Evolutionary conservation across 768 basidiomycete species (phyloP).

Genomic region (Lactarius vividus): DNA sequence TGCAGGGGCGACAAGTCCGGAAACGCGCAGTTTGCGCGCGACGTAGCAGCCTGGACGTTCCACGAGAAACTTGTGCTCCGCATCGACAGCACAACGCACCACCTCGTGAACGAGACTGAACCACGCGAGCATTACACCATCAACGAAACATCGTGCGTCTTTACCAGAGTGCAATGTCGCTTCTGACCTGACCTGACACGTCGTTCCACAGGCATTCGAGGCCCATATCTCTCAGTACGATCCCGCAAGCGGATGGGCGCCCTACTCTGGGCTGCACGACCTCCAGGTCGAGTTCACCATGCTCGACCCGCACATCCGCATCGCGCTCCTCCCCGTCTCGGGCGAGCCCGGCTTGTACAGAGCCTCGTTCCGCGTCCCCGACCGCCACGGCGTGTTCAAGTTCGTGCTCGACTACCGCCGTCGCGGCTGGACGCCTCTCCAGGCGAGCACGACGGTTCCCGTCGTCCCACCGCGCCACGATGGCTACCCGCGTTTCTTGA

Average conservation of each 20-base stretch:
- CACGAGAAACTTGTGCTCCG: constrained; percentile 80
- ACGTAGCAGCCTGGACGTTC: constrained; percentile 88
- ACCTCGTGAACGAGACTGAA: constrained; percentile 58
- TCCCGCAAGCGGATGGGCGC: constrained; percentile 58
- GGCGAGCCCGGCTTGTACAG: constrained; percentile 67
- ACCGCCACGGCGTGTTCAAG: constrained; percentile 98
- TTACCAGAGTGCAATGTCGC: neutral
- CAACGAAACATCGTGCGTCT: constrained; percentile 76
- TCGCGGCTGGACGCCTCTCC: constrained; percentile 69
- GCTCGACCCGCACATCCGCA: constrained; percentile 96
- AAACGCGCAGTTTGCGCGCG: constrained; percentile 70
- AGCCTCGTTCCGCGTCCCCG: constrained; percentile 85
- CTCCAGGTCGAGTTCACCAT: constrained; percentile 96
- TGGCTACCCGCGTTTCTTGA: constrained; percentile 92
- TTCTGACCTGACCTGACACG: constrained; percentile 2
- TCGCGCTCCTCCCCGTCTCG: constrained; percentile 57
- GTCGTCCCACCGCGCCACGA: constrained; percentile 94
- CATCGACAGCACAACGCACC: constrained; percentile 72
- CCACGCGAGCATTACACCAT: constrained; percentile 77
- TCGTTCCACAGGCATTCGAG: constrained; percentile 57
- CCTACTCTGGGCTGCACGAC: constrained; percentile 70
- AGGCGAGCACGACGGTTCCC: constrained; percentile 71
- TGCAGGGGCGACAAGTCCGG: constrained; percentile 60
- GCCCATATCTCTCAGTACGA: constrained; percentile 71
- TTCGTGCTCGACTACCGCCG: constrained; percentile 91